A percentile compares a stretch with the other conserved stretches of the same genome.
Conservation (phyloP, 1,284 basidiomycete species). For the Neonothopanus nambi region DNA sequence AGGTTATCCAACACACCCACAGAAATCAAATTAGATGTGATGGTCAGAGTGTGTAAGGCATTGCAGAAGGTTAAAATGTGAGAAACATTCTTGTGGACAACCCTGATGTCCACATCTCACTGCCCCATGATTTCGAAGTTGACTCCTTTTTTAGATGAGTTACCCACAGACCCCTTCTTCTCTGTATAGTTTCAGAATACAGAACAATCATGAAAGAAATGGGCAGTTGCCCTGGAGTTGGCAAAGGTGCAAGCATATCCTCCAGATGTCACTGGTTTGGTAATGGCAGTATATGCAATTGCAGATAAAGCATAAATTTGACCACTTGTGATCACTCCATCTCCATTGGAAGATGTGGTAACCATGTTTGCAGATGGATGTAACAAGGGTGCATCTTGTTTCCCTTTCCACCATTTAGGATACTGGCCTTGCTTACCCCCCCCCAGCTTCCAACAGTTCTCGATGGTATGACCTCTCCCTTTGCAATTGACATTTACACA, state of each 20-base stretch:
- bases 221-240: constrained; percentile 39
- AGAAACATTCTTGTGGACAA: neutral
- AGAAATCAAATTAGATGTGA: constrained; percentile 7
- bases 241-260: neutral
- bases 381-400: constrained; percentile 1
- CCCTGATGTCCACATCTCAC: neutral
- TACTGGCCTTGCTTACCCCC: constrained; percentile 20
- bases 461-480: constrained; percentile 7
- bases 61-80: neutral
- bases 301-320: neutral
- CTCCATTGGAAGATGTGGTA: neutral
- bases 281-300: neutral
- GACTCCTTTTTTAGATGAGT: constrained; percentile 58
- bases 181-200: constrained; percentile 40
- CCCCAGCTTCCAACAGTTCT: constrained; percentile 17
- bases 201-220: constrained; percentile 49
- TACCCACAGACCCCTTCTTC: constrained; percentile 49
- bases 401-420: constrained; percentile 19
- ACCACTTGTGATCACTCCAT: neutral
- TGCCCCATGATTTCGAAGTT: constrained; percentile 49
- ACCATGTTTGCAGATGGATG: neutral
- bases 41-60: neutral
- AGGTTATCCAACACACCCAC: neutral
- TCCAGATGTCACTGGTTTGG: no score
- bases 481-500: constrained; percentile 5